A percentile compares a stretch with the other conserved stretches of the same genome.
Evolutionary conservation across 208 protist genomes (phyloP).

Genomic region (Polymyxa betae): DNA sequence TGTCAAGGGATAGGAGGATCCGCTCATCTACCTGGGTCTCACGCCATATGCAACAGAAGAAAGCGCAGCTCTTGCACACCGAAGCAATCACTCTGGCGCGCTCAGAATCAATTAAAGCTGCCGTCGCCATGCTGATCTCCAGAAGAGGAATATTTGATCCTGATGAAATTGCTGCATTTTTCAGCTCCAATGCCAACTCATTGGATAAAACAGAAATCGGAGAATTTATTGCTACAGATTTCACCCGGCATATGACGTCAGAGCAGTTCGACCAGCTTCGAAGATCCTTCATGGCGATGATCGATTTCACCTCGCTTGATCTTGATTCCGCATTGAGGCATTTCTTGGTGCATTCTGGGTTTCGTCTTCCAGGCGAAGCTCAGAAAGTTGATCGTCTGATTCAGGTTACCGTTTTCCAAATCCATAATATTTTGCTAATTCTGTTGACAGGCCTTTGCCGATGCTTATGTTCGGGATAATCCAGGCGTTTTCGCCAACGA

Average conservation of each 20-base stretch:
- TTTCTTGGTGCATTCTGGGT: conserved; percentile 48
- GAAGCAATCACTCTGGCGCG: conserved; percentile 37
- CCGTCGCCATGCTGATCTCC: background rate
- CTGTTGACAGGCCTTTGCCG: conserved; percentile 14
- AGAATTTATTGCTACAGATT: conserved; percentile 22
- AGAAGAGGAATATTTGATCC: background rate
- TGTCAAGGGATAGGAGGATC: background rate
- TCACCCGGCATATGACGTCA: conserved; percentile 16
- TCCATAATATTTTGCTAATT: background rate
- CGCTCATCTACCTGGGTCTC: conserved; percentile 24
- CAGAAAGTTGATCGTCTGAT: conserved; percentile 61
- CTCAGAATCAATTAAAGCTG: conserved; percentile 14
- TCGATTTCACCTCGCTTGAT: conserved; percentile 35
- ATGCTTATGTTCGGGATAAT: conserved; percentile 59
- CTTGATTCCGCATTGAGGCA: conserved; percentile 35
- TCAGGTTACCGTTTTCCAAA: background rate
- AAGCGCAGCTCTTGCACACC: conserved; percentile 18
- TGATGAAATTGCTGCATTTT: conserved; percentile 25
- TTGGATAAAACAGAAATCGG: conserved; percentile 48
- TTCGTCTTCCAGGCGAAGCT: conserved; percentile 55
- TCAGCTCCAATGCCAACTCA: conserved; percentile 4
- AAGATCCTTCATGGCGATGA: conserved; percentile 15
- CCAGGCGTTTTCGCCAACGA: conserved; percentile 5
- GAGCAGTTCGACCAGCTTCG: conserved; percentile 9
- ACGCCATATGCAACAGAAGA: conserved; percentile 44